These are phyloP conservation scores for Nicotiana sylvestris DNA, from an alignment of 257 asterid genomes.

Conservation along the genomic window DNA sequence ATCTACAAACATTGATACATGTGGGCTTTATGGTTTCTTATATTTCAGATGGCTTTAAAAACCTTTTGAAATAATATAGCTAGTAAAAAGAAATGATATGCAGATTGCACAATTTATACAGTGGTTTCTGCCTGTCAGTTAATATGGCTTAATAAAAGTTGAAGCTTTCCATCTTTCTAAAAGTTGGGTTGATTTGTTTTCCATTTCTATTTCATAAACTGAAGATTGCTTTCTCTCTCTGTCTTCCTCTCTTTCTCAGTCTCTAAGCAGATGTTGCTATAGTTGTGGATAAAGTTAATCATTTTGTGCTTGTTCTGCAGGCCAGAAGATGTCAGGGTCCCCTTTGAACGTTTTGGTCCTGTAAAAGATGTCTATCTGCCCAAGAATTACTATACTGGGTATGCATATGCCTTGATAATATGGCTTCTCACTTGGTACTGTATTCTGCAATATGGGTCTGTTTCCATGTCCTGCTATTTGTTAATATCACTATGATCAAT, in stretches of 20 bases:
- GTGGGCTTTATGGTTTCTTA: neutral
- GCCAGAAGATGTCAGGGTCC: slow-evolving; percentile 81
- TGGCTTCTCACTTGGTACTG: neutral
- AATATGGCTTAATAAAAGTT: neutral
- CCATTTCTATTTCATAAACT: neutral
- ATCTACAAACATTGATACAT: neutral
- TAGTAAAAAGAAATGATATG: neutral
- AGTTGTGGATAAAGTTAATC: neutral
- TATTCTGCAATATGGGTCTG: neutral
- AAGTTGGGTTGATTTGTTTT: neutral
- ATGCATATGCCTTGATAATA: slow-evolving; percentile 11
- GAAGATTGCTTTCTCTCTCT: neutral
- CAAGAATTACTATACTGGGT: slow-evolving; percentile 85
- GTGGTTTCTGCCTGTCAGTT: neutral
- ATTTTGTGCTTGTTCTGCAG: slow-evolving; percentile 35
- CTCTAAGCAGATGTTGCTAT: neutral
- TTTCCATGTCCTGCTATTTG: neutral
- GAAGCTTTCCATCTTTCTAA: neutral
- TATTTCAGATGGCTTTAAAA: neutral
- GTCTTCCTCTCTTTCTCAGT: neutral
- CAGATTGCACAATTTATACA: neutral
- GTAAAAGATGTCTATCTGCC: slow-evolving; percentile 87
- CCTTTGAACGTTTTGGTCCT: slow-evolving; percentile 87
- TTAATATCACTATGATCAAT: neutral
- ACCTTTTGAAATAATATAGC: neutral